phyloP scores from a whole-genome alignment of 2,329 filamentous ascomycete genomes.

The Colletotrichum sp. region DNA sequence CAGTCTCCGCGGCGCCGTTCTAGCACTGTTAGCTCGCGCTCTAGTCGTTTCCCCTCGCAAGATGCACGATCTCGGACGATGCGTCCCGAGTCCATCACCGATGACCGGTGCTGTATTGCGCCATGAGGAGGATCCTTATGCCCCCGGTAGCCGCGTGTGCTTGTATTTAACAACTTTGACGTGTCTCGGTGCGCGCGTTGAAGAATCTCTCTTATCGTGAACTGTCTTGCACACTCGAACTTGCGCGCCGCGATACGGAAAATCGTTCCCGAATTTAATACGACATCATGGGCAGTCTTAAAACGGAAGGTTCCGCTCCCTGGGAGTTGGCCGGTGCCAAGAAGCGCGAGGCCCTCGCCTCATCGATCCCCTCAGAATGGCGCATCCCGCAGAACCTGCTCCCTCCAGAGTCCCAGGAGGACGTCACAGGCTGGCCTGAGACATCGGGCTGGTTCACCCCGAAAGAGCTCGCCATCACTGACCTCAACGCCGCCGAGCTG shows the following conservation, averaged over 20 bases:
- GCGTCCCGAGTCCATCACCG: background rate
- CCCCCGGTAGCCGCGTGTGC: background rate
- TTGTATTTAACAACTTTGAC: conserved; percentile 9
- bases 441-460: conserved; percentile 63
- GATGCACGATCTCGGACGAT: background rate
- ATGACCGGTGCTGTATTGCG: background rate
- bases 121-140: background rate
- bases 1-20: conserved; percentile 11
- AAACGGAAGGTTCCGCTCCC: background rate
- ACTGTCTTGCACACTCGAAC: background rate
- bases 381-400: conserved; percentile 57
- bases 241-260: background rate
- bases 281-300: conserved; percentile 14
- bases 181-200: background rate
- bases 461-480: conserved; percentile 44
- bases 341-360: conserved; percentile 46
- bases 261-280: background rate
- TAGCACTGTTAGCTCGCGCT: conserved; percentile 6
- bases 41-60: background rate
- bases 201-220: background rate
- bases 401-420: conserved; percentile 56
- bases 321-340: conserved; percentile 49
- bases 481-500: conserved; percentile 34
- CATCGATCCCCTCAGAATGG: conserved; percentile 64
- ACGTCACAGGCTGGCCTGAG: conserved; percentile 62